phyloP scores from a whole-genome alignment of 768 basidiomycete genomes.

The Termitomyces heimii region DNA sequence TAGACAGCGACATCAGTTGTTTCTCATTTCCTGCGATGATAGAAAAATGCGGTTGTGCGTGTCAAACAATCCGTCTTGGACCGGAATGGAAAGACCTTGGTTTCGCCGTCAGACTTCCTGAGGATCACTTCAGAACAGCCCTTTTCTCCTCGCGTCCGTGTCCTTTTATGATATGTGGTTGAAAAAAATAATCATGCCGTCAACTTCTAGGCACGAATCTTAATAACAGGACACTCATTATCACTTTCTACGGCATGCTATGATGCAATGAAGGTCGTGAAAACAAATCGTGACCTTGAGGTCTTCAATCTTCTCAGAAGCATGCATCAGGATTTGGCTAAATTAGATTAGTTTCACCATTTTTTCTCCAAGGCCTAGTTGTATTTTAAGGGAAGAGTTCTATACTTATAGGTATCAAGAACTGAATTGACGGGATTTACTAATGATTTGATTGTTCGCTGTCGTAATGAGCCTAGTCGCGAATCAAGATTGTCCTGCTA shows the following conservation, averaged over 20 bases:
- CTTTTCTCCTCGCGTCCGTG: not conserved
- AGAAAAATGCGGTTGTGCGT: not conserved
- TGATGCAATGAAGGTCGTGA: not conserved
- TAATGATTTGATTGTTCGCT: no score
- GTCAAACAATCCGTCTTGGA: not conserved
- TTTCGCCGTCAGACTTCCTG: not conserved
- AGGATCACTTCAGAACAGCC: not conserved
- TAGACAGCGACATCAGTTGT: no score
- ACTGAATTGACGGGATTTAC: no score
- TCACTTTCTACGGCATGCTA: not conserved
- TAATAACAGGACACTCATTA: not conserved
- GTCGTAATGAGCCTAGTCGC: no score
- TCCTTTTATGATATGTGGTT: not conserved
- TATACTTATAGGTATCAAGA: no score
- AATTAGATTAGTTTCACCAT: not conserved
- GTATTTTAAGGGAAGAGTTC: no score
- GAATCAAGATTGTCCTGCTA: no score
- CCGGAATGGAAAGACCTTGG: not conserved
- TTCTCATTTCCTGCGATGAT: not conserved
- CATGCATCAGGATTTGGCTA: not conserved
- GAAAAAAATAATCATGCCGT: not conserved
- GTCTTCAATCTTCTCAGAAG: not conserved
- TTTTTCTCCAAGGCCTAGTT: no score
- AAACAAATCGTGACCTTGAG: not conserved
- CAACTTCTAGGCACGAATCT: not conserved